Percentiles rank a stretch among this genome's conserved stretches.
These are phyloP conservation scores for Wickerhamiella slavikovae DNA, from an alignment of 805 yeast genomes.

Conservation along the genomic window DNA sequence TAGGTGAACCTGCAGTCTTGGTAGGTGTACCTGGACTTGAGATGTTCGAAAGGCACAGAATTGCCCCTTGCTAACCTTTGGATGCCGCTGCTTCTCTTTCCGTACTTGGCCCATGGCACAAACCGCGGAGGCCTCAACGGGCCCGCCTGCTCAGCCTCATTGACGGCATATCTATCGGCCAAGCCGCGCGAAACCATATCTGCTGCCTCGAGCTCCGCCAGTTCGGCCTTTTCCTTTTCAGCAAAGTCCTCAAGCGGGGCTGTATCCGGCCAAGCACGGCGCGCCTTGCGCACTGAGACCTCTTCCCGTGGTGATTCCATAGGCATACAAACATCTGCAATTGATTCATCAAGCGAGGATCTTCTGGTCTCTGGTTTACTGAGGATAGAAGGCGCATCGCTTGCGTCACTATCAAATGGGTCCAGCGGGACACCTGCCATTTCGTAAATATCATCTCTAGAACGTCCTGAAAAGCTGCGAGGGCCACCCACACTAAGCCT, in stretches of 20 bases:
- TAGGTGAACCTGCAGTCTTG: conserved; percentile 73
- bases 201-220: conserved; percentile 14
- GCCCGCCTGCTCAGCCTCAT: conserved; percentile 36
- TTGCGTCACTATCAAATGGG: background rate
- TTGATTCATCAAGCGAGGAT: conserved; percentile 39
- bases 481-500: too few species aligned
- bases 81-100: conserved; percentile 2
- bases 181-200: conserved; percentile 8
- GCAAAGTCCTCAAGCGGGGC: conserved; percentile 57
- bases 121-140: conserved; percentile 55
- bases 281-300: conserved; percentile 10
- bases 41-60: conserved; percentile 13
- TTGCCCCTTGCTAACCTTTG: conserved; percentile 4
- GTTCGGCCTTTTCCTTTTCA: conserved; percentile 37
- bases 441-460: too few species aligned
- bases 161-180: conserved; percentile 24
- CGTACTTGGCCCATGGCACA: conserved; percentile 47
- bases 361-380: conserved; percentile 50
- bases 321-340: conserved; percentile 87
- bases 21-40: too few species aligned
- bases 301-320: conserved; percentile 25
- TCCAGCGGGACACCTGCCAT: too few species aligned
- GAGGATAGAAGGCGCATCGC: conserved; percentile 10
- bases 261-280: conserved; percentile 70
- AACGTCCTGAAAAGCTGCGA: too few species aligned